These are phyloP conservation scores for Alternaria consortialis DNA, from an alignment of 2,329 filamentous ascomycete species.

Conservation along the genomic window DNA sequence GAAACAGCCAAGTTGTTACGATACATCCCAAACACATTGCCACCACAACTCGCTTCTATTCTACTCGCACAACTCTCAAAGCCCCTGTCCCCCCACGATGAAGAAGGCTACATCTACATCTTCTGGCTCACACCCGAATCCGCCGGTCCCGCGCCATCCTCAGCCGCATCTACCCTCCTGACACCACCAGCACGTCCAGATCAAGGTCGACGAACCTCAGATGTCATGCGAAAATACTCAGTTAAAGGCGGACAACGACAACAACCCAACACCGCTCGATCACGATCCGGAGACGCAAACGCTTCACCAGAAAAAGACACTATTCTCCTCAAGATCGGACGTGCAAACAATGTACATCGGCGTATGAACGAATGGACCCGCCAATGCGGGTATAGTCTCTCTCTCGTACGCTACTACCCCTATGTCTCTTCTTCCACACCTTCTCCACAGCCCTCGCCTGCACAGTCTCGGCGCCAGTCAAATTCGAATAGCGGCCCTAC, in stretches of 20 bases:
- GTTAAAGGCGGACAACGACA: constrained; percentile 22
- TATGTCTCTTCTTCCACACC: constrained; percentile 62
- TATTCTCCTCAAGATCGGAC: constrained; percentile 72
- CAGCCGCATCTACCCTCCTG: constrained; percentile 54
- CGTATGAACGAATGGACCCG: constrained; percentile 92
- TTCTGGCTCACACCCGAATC: constrained; percentile 87
- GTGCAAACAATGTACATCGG: constrained; percentile 83
- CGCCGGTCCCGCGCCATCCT: constrained; percentile 63
- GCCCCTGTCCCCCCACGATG: constrained; percentile 76
- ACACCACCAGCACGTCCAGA: constrained; percentile 60
- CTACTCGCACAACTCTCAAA: constrained; percentile 80
- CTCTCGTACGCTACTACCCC: constrained; percentile 90
- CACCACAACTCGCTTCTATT: constrained; percentile 72
- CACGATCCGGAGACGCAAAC: not conserved
- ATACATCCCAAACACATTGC: constrained; percentile 73
- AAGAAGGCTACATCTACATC: constrained; percentile 94
- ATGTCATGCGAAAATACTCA: constrained; percentile 47
- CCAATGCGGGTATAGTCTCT: constrained; percentile 90
- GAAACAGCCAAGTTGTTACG: constrained; percentile 62
- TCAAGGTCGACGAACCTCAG: constrained; percentile 42
- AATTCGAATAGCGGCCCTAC: constrained; percentile 27
- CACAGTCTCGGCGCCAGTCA: constrained; percentile 35
- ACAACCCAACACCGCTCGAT: constrained; percentile 8
- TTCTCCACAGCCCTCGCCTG: constrained; percentile 35
- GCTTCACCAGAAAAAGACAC: constrained; percentile 59